These are phyloP conservation scores for Periconia sp. DNA, from an alignment of 2,329 filamentous ascomycete species.

Conservation along the genomic window DNA sequence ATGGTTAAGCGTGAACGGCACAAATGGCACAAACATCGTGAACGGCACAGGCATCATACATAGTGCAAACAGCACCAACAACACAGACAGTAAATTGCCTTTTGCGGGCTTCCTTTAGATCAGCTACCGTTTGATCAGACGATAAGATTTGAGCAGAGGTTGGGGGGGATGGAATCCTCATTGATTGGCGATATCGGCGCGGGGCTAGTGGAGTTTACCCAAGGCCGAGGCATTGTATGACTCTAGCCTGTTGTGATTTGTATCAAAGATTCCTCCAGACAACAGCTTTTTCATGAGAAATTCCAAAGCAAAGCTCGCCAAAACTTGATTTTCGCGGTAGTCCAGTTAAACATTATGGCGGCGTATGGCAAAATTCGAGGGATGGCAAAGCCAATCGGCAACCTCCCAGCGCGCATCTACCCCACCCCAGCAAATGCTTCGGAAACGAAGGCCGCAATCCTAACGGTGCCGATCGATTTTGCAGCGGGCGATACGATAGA, in stretches of 20 bases:
- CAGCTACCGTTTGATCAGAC: background rate
- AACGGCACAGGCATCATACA: no score
- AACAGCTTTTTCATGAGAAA: background rate
- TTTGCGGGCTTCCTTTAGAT: background rate
- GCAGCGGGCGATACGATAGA: slow-evolving; percentile 6
- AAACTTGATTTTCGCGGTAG: background rate
- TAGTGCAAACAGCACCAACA: background rate
- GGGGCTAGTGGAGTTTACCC: background rate
- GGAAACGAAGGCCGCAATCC: slow-evolving; percentile 2
- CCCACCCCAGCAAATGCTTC: slow-evolving; percentile 5
- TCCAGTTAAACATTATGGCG: background rate
- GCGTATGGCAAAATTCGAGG: slow-evolving; percentile 11
- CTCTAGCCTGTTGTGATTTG: background rate
- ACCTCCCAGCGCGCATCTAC: slow-evolving; percentile 9
- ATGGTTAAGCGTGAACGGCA: no score
- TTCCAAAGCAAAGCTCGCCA: background rate
- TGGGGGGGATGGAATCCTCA: background rate
- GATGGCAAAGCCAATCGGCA: slow-evolving; percentile 4
- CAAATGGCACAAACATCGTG: no score
- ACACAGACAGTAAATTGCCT: background rate
- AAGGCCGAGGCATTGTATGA: background rate
- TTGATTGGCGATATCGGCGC: background rate
- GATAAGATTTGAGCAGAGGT: background rate
- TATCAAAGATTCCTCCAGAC: background rate
- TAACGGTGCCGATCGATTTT: slow-evolving; percentile 8